Evolutionary conservation across 495 filamentous ascomycete genomes (phyloP), one percentile per base, ranked within the genome.

Genomic region (Tuber borchii): DNA sequence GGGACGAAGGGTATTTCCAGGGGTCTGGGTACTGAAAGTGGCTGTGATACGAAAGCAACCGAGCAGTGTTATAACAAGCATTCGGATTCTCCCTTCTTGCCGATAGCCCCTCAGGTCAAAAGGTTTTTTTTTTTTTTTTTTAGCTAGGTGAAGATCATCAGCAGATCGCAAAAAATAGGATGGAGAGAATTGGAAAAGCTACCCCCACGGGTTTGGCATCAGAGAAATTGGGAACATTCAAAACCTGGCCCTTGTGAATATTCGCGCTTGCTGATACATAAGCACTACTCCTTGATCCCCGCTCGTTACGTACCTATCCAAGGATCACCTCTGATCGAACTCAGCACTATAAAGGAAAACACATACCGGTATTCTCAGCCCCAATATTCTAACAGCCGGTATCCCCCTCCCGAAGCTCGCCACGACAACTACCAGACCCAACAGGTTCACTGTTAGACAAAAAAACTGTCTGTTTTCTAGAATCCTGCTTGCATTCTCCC

Each of bases 321-420:
- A 19, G n/a, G 46, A 20, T 42, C 44, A 14, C 26, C 12, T 40
- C 17, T 17, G 37, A 61, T 70, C 72, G 26, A 74, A 74, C n/a
- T 44, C 17, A 37, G 14, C 17, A 43, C 42, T n/a, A 12, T 19
- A 42, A 48, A n/a, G 34, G 26, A 70, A 16, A 70, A 16, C 1
- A 51, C 39, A 9, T 73, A 43, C n/a, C n/a, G n/a, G n/a, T 37
- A 37, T 56, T 72, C 40, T 51, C 73, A 34, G 65, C 37, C 69
- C 7, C 74, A 76, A 56, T 73, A 76, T 37, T 43, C 69, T 43
- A 78, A 73, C 56, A 56, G n/a, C 19, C 61, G 76, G 76, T 73
- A 69, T 37, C 14, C 45, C 2, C 70, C 73, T 72, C 43, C 74
- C 73, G 14, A 72, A 72, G 45, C 20, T 14, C 10, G 20, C 40